Base-by-base conservation (phyloP, 2,329 filamentous ascomycete genomes). In the Ambrosiella cleistominuta region DNA sequence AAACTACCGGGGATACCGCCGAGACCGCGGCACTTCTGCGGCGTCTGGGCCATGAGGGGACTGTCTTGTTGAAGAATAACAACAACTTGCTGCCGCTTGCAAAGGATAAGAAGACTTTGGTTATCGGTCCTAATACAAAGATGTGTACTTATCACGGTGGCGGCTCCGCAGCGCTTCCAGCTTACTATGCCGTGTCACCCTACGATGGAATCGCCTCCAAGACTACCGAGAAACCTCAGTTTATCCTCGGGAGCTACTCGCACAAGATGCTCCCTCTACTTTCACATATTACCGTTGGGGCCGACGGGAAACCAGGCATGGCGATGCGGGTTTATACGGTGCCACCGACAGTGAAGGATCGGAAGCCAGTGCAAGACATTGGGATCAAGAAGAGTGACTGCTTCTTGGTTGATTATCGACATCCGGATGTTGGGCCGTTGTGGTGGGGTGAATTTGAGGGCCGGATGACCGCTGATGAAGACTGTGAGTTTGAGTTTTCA, bases 11-110 rank as follows among this genome's bases (percentile, higher is more conserved):
- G 7, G 72, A 88, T 64, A 83, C 78, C 0, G 74, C 77, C 0
- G 77, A 85, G 66, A 81, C 80, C 42, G 76, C 81, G 3, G 76
- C 74, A 13, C 71, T 88, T 51, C 75, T 88, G 19, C 76, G 86
- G 15, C 74, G 76, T 57, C 74, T 85, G 27, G 83, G 82, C 15
- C 77, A 80, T 3, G 83, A 88, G 65, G 81, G 81, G 2, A 81
- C 87, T 7, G 84, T 88, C 1, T 72, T 90, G 11, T 70, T 89
- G 54, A 88, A 88, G 70, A 90, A 90, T 63, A 76, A 86, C 11
- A 75, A 76, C 42, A 72, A 71, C 12, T 66, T 83, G 0, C 71
- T 90, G 1, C 86, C 86, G 0, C 67, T 85, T 2, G 76, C 76
- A 39, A 82, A 80, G 64, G 72, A 78, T 44, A 81, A 80, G 64